Evolutionary conservation across 1,284 basidiomycete species (phyloP).

Genomic region (Cryptococcus neoformans): DNA sequence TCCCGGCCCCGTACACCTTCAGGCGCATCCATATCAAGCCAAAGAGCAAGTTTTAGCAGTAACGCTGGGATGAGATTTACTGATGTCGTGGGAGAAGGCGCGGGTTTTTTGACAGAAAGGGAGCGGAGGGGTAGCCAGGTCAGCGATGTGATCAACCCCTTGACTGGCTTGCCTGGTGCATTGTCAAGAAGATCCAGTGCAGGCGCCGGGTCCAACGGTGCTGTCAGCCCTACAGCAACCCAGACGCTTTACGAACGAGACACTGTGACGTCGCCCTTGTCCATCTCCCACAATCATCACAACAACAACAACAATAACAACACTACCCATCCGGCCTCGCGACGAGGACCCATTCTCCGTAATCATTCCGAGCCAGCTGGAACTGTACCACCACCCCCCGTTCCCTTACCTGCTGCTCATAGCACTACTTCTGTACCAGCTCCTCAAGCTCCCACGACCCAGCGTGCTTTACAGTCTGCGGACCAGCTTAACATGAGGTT

Average conservation of each 20-base stretch:
- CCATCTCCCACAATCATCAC: too few relatives aligned
- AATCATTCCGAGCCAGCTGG: neutral
- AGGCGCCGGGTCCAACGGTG: constrained; percentile 10
- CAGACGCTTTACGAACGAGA: constrained; percentile 3
- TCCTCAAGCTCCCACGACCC: neutral
- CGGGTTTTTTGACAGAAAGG: neutral
- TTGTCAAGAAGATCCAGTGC: constrained; percentile 13
- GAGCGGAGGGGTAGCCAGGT: constrained; percentile 20
- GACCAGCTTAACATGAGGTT: constrained; percentile 38
- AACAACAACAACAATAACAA: neutral
- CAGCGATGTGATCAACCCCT: constrained; percentile 44
- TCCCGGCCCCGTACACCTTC: constrained; percentile 43
- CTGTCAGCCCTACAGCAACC: neutral
- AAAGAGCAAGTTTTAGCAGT: constrained; percentile 11
- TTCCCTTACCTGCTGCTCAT: neutral
- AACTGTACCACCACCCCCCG: neutral
- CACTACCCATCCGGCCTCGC: neutral
- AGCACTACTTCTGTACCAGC: constrained; percentile 1
- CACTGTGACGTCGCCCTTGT: neutral
- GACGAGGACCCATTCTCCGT: neutral
- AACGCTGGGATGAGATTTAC: constrained; percentile 1
- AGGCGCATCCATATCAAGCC: constrained; percentile 22
- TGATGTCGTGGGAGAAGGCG: neutral
- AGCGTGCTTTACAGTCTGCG: constrained; percentile 20
- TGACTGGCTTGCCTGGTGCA: constrained; percentile 39